Conservation (phyloP, 345 rosid species). For the Rubroshorea leprosula region DNA sequence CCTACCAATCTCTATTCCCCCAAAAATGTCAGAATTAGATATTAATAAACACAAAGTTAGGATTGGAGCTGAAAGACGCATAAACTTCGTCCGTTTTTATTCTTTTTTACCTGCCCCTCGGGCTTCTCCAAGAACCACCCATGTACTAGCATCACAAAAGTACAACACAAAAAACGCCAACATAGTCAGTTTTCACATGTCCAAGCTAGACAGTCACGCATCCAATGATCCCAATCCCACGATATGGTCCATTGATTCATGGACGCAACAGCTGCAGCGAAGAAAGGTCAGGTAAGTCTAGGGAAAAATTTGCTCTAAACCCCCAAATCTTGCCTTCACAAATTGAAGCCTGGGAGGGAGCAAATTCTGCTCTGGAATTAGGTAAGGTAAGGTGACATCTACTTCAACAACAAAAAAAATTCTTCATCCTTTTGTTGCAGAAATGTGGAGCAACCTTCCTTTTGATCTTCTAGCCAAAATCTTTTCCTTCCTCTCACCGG, state of each 20-base stretch:
- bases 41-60: too few species aligned
- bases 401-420: too few species aligned
- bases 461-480: slow-evolving; percentile 34
- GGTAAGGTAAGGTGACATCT: too few species aligned
- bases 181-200: background rate
- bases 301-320: too few species aligned
- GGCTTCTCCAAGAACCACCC: slow-evolving; percentile 19
- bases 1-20: slow-evolving; percentile 1
- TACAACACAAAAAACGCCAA: slow-evolving; percentile 1
- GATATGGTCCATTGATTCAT: too few species aligned
- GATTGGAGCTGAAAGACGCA: background rate
- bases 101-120: slow-evolving; percentile 16
- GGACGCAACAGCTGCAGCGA: too few species aligned
- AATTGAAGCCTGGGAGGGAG: too few species aligned
- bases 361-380: too few species aligned
- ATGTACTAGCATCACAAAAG: background rate
- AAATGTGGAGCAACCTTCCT: slow-evolving; percentile 54
- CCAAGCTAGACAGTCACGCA: too few species aligned
- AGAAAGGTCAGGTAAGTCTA: too few species aligned
- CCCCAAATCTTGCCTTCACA: too few species aligned
- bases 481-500: slow-evolving; percentile 46
- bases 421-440: background rate
- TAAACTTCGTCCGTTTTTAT: background rate
- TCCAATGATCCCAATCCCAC: too few species aligned
- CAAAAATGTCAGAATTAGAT: background rate